Percentiles rank a stretch among this genome's conserved stretches.
Evolutionary conservation across 1,284 basidiomycete genomes (phyloP).

Genomic region (Puccinia horiana): DNA sequence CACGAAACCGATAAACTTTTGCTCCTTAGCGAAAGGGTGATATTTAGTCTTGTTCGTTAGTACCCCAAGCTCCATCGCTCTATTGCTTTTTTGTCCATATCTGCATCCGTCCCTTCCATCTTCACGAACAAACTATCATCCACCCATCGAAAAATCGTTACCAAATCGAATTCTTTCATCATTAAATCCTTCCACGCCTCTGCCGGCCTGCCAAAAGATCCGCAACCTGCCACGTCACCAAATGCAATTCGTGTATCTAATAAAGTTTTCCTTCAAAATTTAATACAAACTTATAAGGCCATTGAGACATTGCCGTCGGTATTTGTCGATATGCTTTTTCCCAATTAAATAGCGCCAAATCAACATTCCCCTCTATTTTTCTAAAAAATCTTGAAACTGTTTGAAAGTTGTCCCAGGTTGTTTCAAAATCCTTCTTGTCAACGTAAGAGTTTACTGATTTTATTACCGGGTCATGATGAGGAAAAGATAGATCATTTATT

Average conservation of each 20-base stretch:
- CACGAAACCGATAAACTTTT: conserved; percentile 27
- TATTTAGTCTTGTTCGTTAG: background rate
- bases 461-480: background rate
- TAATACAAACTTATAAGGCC: background rate
- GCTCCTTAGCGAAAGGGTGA: background rate
- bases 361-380: too few relatives aligned
- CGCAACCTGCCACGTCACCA: background rate
- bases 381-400: too few relatives aligned
- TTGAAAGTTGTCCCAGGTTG: conserved; percentile 2
- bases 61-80: background rate
- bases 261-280: background rate
- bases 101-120: background rate
- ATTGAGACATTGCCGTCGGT: too few relatives aligned
- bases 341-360: too few relatives aligned
- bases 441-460: background rate
- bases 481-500: background rate
- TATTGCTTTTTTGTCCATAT: background rate
- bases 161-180: conserved; percentile 8
- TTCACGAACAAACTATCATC: conserved; percentile 21
- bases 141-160: conserved; percentile 11
- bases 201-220: conserved; percentile 5
- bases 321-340: too few relatives aligned
- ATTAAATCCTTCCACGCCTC: conserved; percentile 16
- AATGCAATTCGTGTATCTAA: background rate
- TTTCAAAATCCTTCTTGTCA: too few relatives aligned